Conservation (phyloP, 139 green algal genomes). For the Limnomonas spitsbergensis region DNA sequence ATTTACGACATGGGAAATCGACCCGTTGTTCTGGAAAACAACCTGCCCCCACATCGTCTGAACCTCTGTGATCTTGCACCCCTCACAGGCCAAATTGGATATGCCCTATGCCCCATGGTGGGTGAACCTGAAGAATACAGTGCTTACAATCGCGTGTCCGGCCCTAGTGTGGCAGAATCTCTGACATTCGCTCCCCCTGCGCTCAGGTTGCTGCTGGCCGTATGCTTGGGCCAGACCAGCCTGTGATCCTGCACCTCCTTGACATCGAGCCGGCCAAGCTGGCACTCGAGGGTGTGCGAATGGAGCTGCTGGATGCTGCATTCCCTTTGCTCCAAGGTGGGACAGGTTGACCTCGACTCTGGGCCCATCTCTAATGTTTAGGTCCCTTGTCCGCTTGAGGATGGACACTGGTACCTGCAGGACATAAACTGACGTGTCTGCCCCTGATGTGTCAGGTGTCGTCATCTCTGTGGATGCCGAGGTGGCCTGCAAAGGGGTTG, state of each 20-base stretch:
- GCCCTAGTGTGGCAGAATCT: neutral
- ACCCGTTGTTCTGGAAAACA: neutral
- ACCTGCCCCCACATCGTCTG: neutral
- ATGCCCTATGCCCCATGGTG: slow-evolving; percentile 83
- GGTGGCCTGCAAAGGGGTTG: slow-evolving; percentile 80
- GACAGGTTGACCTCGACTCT: neutral
- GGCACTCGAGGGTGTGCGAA: slow-evolving; percentile 82
- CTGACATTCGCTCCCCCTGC: neutral
- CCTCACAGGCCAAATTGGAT: slow-evolving; percentile 85
- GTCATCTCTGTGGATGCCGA: slow-evolving; percentile 73
- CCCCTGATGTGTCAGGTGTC: slow-evolving; percentile 72
- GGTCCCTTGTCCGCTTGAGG: no score
- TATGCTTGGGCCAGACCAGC: slow-evolving; percentile 82
- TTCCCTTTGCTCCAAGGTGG: slow-evolving; percentile 82
- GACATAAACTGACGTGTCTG: no score
- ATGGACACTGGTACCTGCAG: no score
- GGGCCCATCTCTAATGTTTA: no score
- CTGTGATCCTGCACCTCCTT: slow-evolving; percentile 91
- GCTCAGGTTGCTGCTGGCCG: slow-evolving; percentile 55
- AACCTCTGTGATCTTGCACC: neutral
- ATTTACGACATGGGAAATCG: neutral
- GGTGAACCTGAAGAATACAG: no score
- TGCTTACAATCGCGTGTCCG: neutral
- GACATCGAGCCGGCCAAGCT: slow-evolving; percentile 82
- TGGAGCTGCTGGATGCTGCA: slow-evolving; percentile 92